Percentiles rank a stretch among this genome's conserved stretches.
Conservation (phyloP, 192 early-diverging fungal genomes). For the Backusella macrospora region DNA sequence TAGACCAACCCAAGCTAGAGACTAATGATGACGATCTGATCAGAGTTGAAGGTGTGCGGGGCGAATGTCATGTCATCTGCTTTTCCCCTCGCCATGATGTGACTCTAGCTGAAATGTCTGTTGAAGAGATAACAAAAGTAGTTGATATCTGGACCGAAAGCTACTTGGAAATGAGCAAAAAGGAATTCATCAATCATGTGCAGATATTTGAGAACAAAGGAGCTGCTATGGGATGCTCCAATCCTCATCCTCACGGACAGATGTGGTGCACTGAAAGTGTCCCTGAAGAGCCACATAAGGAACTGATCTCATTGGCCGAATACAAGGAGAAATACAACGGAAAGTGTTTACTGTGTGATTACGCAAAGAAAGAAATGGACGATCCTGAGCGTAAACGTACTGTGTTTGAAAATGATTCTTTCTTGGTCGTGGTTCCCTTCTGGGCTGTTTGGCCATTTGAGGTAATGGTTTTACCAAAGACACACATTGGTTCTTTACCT, state of each 20-base stretch:
- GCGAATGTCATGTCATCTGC: conserved; percentile 90
- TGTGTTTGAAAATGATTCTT: conserved; percentile 79
- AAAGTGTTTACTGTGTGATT: conserved; percentile 83
- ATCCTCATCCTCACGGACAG: conserved; percentile 96
- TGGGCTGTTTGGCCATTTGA: conserved; percentile 99
- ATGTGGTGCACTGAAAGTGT: conserved; percentile 88
- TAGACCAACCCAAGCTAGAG: conserved; percentile 54
- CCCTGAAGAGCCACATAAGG: conserved; percentile 77
- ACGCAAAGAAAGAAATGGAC: conserved; percentile 60
- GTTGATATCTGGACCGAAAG: conserved; percentile 75
- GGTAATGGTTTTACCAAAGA: conserved; percentile 77
- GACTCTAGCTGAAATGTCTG: conserved; percentile 85
- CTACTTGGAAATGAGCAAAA: conserved; percentile 54
- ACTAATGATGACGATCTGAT: conserved; percentile 44
- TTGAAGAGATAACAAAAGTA: conserved; percentile 65
- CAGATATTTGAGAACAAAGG: conserved; percentile 99
- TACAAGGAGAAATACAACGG: conserved; percentile 60
- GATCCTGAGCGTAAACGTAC: conserved; percentile 42
- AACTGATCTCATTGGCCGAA: conserved; percentile 63
- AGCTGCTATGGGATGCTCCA: conserved; percentile 94
- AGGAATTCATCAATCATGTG: conserved; percentile 71
- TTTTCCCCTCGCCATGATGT: conserved; percentile 89
- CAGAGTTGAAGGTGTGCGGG: conserved; percentile 63
- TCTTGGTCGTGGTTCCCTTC: conserved; percentile 86
- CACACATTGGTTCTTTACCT: conserved; percentile 59